Evolutionary conservation across 257 asterid genomes (phyloP).

Genomic region (Nicotiana sylvestris): DNA sequence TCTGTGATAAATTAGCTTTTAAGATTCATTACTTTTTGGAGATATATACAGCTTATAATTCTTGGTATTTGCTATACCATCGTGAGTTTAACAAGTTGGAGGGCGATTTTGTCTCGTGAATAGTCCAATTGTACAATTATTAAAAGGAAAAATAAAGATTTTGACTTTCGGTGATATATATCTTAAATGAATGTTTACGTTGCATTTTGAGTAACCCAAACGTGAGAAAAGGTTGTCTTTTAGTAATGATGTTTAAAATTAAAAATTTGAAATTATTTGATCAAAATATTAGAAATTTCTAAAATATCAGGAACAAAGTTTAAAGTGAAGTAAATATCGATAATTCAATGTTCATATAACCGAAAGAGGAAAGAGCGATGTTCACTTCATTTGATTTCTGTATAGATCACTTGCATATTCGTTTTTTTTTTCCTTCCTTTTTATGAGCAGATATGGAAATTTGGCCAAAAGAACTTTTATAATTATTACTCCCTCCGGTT

Average conservation of each 20-base stretch:
- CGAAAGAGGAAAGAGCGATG: not conserved
- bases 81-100: constrained; percentile 1
- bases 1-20: not conserved
- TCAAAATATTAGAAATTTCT: not conserved
- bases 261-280: not conserved
- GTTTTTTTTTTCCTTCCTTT: too few species aligned
- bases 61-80: not conserved
- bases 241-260: not conserved
- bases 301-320: not conserved
- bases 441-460: too few species aligned
- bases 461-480: too few species aligned
- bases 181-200: not conserved
- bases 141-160: not conserved
- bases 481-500: too few species aligned
- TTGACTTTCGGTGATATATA: not conserved
- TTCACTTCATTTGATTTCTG: not conserved
- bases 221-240: not conserved
- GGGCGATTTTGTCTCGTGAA: not conserved
- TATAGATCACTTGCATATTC: not conserved
- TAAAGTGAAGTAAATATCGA: not conserved
- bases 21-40: not conserved
- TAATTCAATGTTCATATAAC: not conserved
- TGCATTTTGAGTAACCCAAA: not conserved
- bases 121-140: not conserved
- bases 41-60: not conserved